Evolutionary conservation across 1,284 basidiomycete species (phyloP).

Genomic region (Anthracocystis walkeri): DNA sequence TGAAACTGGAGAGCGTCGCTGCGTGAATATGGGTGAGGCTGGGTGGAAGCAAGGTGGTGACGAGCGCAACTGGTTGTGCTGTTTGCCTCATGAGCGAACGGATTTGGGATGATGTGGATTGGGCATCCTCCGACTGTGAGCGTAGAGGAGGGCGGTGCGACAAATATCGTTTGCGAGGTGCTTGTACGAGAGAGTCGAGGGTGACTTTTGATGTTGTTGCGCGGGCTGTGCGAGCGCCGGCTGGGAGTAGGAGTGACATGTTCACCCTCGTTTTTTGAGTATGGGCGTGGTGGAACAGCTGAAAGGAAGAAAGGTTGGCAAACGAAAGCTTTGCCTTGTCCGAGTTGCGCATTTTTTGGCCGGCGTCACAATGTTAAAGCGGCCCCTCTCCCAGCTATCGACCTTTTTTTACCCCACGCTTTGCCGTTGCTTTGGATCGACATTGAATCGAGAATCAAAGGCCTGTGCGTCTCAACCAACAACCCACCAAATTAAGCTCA

Average conservation of each 20-base stretch:
- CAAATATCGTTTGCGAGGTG: background rate
- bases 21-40: constrained; percentile 22
- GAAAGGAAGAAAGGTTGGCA: too few species aligned
- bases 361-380: too few species aligned
- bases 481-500: too few species aligned
- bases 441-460: too few species aligned
- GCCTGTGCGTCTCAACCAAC: too few species aligned
- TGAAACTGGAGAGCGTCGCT: constrained; percentile 45
- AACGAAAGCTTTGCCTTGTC: too few species aligned
- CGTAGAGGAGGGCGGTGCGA: background rate
- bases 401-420: too few species aligned
- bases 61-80: constrained; percentile 44
- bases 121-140: background rate
- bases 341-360: too few species aligned
- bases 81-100: constrained; percentile 36
- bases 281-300: too few species aligned
- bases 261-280: background rate
- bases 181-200: constrained; percentile 15
- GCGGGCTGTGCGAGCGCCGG: constrained; percentile 4
- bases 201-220: constrained; percentile 33
- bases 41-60: constrained; percentile 35
- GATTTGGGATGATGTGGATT: constrained; percentile 7
- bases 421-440: too few species aligned
- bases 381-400: too few species aligned
- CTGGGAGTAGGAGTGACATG: background rate